Percentiles rank a stretch among this genome's conserved stretches.
phyloP scores from a whole-genome alignment of 768 basidiomycete genomes.

The Pisolithus orientalis region DNA sequence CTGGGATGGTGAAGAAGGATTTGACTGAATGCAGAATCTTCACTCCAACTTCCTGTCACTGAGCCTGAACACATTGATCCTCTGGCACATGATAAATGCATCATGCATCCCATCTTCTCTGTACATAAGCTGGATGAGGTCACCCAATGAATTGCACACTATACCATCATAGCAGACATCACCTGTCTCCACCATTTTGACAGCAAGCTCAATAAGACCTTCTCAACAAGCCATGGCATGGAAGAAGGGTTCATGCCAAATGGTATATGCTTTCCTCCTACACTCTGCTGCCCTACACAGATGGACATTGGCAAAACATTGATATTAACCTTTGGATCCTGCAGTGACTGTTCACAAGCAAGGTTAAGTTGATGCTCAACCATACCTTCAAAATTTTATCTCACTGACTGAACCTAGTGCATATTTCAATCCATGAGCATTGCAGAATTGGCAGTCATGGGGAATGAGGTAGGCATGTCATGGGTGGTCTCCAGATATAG shows the following conservation, averaged over 20 bases:
- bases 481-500: no score
- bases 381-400: no score
- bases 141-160: slow-evolving; percentile 93
- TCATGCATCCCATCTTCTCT: slow-evolving; percentile 99
- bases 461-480: no score
- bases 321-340: no score
- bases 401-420: slow-evolving; percentile 25
- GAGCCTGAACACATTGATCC: slow-evolving; percentile 81
- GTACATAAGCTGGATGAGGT: slow-evolving; percentile 93
- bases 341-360: no score
- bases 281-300: slow-evolving; percentile 96
- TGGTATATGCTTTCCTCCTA: slow-evolving; percentile 96
- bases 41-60: slow-evolving; percentile 81
- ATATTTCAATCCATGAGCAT: no score
- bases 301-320: slow-evolving; percentile 60
- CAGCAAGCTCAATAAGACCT: no score
- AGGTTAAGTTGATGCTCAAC: no score
- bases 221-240: slow-evolving; percentile 86
- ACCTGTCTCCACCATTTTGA: no score
- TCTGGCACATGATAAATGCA: slow-evolving; percentile 93
- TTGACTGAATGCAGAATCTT: slow-evolving; percentile 52
- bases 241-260: slow-evolving; percentile 99
- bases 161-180: slow-evolving; percentile 97
- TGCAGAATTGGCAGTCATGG: no score
- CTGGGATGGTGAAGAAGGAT: no score